Conservation (phyloP, 352 stramenopile genomes). For the Phytophthora pluvialis region DNA sequence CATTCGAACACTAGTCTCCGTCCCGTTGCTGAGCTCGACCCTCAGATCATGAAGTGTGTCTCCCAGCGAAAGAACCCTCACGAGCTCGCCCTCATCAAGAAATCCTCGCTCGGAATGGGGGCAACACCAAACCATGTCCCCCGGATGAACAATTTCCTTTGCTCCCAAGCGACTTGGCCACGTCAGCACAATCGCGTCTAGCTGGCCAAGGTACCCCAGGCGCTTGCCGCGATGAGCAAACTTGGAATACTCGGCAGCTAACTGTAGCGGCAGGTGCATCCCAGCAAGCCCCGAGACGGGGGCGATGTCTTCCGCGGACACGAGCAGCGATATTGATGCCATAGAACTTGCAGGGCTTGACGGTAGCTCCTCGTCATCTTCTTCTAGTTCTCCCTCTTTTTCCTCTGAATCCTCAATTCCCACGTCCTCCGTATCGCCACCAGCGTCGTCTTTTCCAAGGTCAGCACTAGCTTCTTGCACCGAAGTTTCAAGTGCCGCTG, state of each 20-base stretch:
- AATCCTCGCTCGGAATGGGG: conserved; percentile 6
- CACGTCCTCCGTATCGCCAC: conserved; percentile 6
- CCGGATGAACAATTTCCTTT: conserved; percentile 33
- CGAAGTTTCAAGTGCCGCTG: neutral
- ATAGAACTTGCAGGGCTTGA: conserved; percentile 2
- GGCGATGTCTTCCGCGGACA: conserved; percentile 33
- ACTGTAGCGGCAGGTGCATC: conserved; percentile 48
- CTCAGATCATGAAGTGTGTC: conserved; percentile 27
- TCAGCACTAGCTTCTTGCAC: neutral
- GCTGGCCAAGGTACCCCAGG: conserved; percentile 43
- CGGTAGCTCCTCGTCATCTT: neutral
- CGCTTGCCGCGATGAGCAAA: conserved; percentile 45
- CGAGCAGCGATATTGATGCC: conserved; percentile 22
- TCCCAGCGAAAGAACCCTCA: conserved; percentile 40
- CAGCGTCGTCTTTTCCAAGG: neutral
- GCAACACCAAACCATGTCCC: conserved; percentile 51
- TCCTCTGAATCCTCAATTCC: conserved; percentile 3
- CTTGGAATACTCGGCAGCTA: conserved; percentile 49
- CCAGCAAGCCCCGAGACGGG: conserved; percentile 51
- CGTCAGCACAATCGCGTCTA: conserved; percentile 52
- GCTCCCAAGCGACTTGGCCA: conserved; percentile 38
- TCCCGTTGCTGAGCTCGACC: conserved; percentile 35
- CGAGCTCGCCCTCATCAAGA: conserved; percentile 28
- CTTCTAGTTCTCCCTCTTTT: conserved; percentile 20
- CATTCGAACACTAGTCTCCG: conserved; percentile 19